Evolutionary conservation across 2,329 filamentous ascomycete genomes (phyloP).

Genomic region (Leptographium flavum): DNA sequence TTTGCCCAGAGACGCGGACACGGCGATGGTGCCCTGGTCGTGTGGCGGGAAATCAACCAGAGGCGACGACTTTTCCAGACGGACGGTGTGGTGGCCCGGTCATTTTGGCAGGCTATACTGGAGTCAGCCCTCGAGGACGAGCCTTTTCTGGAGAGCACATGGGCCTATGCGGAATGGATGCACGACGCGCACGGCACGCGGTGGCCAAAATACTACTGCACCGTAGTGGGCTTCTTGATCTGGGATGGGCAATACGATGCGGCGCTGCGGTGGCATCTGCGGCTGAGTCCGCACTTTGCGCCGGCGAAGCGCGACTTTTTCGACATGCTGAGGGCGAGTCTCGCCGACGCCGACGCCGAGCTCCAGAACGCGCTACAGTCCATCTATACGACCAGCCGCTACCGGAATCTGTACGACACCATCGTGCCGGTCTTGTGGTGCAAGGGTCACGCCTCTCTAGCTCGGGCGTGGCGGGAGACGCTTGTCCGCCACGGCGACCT

Average conservation of each 20-base stretch:
- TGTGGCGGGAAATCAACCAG: slow-evolving; percentile 16
- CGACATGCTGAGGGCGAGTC: slow-evolving; percentile 25
- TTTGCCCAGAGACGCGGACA: slow-evolving; percentile 15
- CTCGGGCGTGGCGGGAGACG: slow-evolving; percentile 31
- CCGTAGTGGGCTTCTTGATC: slow-evolving; percentile 29
- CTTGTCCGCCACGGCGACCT: slow-evolving; percentile 26
- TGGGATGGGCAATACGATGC: slow-evolving; percentile 21
- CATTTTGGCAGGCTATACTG: slow-evolving; percentile 19
- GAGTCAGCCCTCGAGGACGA: slow-evolving; percentile 19
- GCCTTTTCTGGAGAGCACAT: slow-evolving; percentile 20
- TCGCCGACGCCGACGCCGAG: slow-evolving; percentile 20
- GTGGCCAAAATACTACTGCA: slow-evolving; percentile 38
- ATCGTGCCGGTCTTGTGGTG: slow-evolving; percentile 36
- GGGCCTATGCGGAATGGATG: slow-evolving; percentile 29
- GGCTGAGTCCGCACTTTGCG: slow-evolving; percentile 27
- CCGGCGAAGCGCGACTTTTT: slow-evolving; percentile 26
- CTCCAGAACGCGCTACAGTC: slow-evolving; percentile 26
- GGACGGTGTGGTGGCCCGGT: slow-evolving; percentile 12
- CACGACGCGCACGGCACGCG: slow-evolving; percentile 20
- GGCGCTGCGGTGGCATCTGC: slow-evolving; percentile 33
- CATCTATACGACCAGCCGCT: slow-evolving; percentile 29
- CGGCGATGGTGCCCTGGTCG: slow-evolving; percentile 11
- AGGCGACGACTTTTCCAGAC: slow-evolving; percentile 13
- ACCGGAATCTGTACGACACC: slow-evolving; percentile 33
- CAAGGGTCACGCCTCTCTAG: slow-evolving; percentile 28